phyloP scores from a whole-genome alignment of 2,329 filamentous ascomycete species.

The Claviceps humidiphila region DNA sequence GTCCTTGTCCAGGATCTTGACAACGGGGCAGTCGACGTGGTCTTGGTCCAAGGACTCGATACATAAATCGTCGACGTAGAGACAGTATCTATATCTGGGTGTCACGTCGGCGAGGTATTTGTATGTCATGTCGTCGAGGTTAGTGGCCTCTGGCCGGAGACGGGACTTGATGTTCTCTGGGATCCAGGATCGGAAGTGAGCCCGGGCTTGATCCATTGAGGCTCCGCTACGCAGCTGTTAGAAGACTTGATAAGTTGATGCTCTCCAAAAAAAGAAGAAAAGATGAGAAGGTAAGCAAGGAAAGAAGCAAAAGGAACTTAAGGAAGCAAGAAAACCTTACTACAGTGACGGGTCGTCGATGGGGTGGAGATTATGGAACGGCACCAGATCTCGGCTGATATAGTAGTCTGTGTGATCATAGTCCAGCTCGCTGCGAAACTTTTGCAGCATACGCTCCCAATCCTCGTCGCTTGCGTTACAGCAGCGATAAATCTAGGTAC shows the following conservation, averaged over 20 bases:
- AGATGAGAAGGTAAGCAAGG: not conserved
- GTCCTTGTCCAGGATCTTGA: not conserved
- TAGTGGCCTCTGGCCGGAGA: not conserved
- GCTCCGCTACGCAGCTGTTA: not conserved
- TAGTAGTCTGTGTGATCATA: not conserved
- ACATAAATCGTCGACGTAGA: not conserved
- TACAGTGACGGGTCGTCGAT: not conserved
- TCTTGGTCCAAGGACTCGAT: not conserved
- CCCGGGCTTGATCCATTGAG: slow-evolving; percentile 1
- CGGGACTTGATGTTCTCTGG: not conserved
- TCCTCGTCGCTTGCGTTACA: not conserved
- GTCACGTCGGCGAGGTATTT: not conserved
- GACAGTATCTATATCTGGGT: not conserved
- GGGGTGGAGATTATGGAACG: not conserved
- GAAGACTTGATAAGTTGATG: too few species aligned
- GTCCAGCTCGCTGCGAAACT: not conserved
- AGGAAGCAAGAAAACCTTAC: not conserved
- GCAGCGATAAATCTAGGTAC: slow-evolving; percentile 1
- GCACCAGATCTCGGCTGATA: not conserved
- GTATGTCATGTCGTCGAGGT: not conserved
- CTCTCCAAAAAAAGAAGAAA: too few species aligned
- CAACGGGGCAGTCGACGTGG: not conserved
- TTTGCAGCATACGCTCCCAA: not conserved
- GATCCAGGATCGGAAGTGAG: slow-evolving; percentile 2
- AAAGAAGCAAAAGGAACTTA: not conserved